Evolutionary conservation across 805 yeast species (phyloP), one percentile per base, ranked within the genome.

Genomic region (Kurtzmaniella cleridarum): DNA sequence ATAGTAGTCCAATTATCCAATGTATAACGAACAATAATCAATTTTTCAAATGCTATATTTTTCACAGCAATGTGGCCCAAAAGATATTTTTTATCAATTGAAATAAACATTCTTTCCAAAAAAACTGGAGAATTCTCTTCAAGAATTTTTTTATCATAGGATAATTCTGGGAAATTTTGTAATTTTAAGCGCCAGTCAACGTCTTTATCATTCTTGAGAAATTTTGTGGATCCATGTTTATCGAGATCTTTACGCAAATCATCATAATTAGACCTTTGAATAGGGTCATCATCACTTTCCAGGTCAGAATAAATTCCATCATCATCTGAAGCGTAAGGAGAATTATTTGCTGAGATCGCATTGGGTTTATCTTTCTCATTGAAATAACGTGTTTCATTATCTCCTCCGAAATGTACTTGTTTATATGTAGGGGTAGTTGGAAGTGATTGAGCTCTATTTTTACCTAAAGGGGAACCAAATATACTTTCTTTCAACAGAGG

Each of bases 371-470:
- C 95, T 40, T 73, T 72, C 47, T 78, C 75, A 44, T 78, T 73
- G 55, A 87, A 89, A 57, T 83, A 85, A 41, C 83, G 73, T 18
- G 87, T 82, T 47, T 84, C 86, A 36, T 64, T 66, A 26, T 69
- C 76, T 32, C 77, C 71, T 35, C 84, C 89, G 55, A 88, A 88
- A 66, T 87, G 96, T 6, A 88, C 96, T 55, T 77, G 84, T 48
- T 78, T 72, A 54, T 74, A 74, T 2, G 79, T 75, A 14, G 84
- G 89, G 8, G 81, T 72, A 0, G 61, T 41, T 2, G 74, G 74
- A 27, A 68, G 55, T 13, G 71, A 64, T 38, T 54, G 52, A 8
- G 71, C 51, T 34, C 69, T 48, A 26, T 53, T 48, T 28, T 49
- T 50, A 35, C 45, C 44, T 32, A 64, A 55, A 45, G 62, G 55